Evolutionary conservation across 805 yeast genomes (phyloP), one percentile per base, ranked within the genome.

Genomic region (Monosporozyma solicola): DNA sequence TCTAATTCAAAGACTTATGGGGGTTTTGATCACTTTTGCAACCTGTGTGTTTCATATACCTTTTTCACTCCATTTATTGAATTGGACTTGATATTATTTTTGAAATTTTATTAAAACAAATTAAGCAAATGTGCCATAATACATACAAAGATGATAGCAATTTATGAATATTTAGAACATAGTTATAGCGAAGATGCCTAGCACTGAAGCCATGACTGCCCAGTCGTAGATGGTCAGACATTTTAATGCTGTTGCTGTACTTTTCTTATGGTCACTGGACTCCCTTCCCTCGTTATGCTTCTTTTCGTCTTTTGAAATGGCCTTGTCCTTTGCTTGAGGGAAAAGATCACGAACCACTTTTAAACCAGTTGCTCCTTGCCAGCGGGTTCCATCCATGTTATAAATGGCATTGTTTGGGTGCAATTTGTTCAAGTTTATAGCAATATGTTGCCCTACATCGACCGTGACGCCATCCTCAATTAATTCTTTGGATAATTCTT

Each of bases 401-500:
- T 43, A 43, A 35, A 32, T 24, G 24, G 41, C 32, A 3, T 16
- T 4, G 9, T 22, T 72, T 74, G 49, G 63, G 69, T 6, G 84
- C 74, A 49, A 72, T 69, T 58, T 61, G 76, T 6, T 69, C 70
- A 1, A 80, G 71, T 69, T 54, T 8, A 85, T 62, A 3, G 70
- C 60, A 8, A 83, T 76, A 61, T 66, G 83, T 53, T 68, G 67
- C 0, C 92, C 92, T 48, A 62, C 67, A 9, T 66, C 61, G 0
- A 70, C 72, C 7, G 70, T 63, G 4, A 79, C 83, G 0, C 88
- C 87, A 9, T 61, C 62, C 31, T 70, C 69, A 43, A 84, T 74
- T 49, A 83, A 62, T 0, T 69, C 70, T 5, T 67, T 64, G 0
- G 79, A 80, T 70, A 72, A 59, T 0, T 78, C 76, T 7, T 63